These are phyloP conservation scores for Crotalaria pallida DNA, from an alignment of 306 rosid species.

Conservation along the genomic window DNA sequence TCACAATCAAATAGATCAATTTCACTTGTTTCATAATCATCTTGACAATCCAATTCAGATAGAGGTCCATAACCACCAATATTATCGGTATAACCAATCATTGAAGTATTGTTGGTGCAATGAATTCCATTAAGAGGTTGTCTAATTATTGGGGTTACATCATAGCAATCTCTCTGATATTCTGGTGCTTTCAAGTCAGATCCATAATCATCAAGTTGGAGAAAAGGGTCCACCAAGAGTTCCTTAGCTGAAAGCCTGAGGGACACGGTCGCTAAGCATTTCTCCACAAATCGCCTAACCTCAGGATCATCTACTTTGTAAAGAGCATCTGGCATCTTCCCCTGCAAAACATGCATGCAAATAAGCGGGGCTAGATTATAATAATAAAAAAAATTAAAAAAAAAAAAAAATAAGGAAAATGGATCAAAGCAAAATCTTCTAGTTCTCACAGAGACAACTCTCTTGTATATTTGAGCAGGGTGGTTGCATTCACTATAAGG, in stretches of 20 bases:
- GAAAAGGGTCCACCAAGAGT: conserved; percentile 84
- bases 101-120: conserved; percentile 29
- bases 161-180: conserved; percentile 50
- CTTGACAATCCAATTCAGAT: conserved; percentile 39
- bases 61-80: conserved; percentile 45
- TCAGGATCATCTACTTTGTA: conserved; percentile 70
- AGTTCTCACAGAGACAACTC: conserved; percentile 72
- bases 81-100: conserved; percentile 40
- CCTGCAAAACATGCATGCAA: conserved; percentile 39
- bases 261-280: conserved; percentile 79
- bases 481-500: conserved; percentile 94
- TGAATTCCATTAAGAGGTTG: conserved; percentile 45
- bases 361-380: conserved; percentile 3
- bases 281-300: conserved; percentile 73
- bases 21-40: conserved; percentile 41
- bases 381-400: no score
- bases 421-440: background rate
- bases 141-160: conserved; percentile 41
- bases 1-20: conserved; percentile 68
- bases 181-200: conserved; percentile 39
- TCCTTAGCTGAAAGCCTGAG: conserved; percentile 77
- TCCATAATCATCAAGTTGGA: conserved; percentile 63
- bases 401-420: background rate
- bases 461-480: conserved; percentile 96
- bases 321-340: conserved; percentile 79